Evolutionary conservation across 1,284 basidiomycete genomes (phyloP).

Genomic region (Ustilago curta): DNA sequence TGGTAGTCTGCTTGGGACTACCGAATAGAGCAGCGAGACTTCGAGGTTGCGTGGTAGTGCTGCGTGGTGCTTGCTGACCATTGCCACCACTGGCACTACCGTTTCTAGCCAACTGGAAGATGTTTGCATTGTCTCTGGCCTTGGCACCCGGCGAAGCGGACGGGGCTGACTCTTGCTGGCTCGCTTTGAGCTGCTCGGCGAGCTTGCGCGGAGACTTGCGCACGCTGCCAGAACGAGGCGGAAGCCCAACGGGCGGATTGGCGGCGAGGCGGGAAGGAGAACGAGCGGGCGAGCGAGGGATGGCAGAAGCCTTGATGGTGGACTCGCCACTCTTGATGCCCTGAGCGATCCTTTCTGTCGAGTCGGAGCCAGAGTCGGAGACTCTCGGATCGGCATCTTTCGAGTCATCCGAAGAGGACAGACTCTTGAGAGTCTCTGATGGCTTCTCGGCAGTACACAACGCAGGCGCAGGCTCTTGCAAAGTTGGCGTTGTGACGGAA

Average conservation of each 20-base stretch:
- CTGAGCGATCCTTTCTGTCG: constrained; percentile 29
- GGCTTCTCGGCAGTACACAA: constrained; percentile 5
- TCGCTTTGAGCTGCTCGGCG: constrained; percentile 29
- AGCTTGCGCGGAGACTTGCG: constrained; percentile 48
- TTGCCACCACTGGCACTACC: not conserved
- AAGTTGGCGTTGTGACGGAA: constrained; percentile 15
- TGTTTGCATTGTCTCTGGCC: constrained; percentile 10
- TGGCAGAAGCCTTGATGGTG: constrained; percentile 50
- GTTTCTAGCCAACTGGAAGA: constrained; percentile 22
- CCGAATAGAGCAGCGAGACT: constrained; percentile 47
- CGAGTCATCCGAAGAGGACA: constrained; percentile 1
- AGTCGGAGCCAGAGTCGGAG: constrained; percentile 42
- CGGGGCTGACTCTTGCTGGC: constrained; percentile 16
- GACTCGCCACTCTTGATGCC: constrained; percentile 40
- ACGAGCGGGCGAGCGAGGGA: constrained; percentile 43
- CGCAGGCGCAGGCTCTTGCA: not conserved
- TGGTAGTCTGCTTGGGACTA: constrained; percentile 42
- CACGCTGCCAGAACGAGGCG: constrained; percentile 42
- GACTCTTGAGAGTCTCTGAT: not conserved
- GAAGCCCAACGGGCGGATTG: constrained; percentile 34
- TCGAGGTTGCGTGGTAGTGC: constrained; percentile 33
- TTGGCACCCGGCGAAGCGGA: constrained; percentile 30
- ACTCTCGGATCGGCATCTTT: constrained; percentile 6
- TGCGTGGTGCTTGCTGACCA: constrained; percentile 23
- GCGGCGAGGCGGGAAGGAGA: constrained; percentile 35